Conservation (phyloP, 306 rosid species). For the Sechiopsis laciniata region DNA sequence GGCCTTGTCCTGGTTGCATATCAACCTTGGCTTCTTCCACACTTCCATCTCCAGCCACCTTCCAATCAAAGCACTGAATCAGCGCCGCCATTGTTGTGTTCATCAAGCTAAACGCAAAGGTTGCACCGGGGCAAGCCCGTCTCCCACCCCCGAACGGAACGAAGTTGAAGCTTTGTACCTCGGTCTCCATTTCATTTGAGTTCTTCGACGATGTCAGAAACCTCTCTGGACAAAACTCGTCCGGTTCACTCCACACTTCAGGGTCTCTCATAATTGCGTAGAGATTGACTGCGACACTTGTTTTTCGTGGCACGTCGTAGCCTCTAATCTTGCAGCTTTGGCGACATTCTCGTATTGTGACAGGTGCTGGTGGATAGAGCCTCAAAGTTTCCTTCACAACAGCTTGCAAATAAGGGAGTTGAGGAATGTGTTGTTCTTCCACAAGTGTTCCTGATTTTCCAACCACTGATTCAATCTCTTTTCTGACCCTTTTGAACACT, state of each 20-base stretch:
- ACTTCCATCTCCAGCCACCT: constrained; percentile 23
- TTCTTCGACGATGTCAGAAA: constrained; percentile 22
- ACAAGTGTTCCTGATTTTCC: constrained; percentile 38
- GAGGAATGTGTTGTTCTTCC: constrained; percentile 37
- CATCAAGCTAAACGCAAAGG: constrained; percentile 24
- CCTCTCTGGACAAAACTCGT: constrained; percentile 31
- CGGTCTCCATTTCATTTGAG: constrained; percentile 1
- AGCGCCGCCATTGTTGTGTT: constrained; percentile 28
- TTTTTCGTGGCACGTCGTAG: constrained; percentile 34
- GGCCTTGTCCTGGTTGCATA: constrained; percentile 8
- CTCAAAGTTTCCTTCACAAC: constrained; percentile 43
- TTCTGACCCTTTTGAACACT: constrained; percentile 33
- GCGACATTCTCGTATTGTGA: constrained; percentile 33
- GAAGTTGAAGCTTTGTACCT: constrained; percentile 32
- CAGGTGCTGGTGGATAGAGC: constrained; percentile 47
- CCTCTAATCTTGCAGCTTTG: constrained; percentile 29
- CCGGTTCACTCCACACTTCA: constrained; percentile 34
- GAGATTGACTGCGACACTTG: constrained; percentile 31
- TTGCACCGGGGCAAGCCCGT: constrained; percentile 43
- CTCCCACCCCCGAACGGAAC: constrained; percentile 57
- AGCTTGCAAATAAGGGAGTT: constrained; percentile 48
- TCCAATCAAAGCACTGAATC: constrained; percentile 46
- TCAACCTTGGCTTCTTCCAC: constrained; percentile 14
- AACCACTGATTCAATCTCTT: constrained; percentile 36
- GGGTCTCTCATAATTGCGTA: constrained; percentile 58